Base-by-base conservation (phyloP, 2,329 filamentous ascomycete genomes). In the Verticillium isaacii region DNA sequence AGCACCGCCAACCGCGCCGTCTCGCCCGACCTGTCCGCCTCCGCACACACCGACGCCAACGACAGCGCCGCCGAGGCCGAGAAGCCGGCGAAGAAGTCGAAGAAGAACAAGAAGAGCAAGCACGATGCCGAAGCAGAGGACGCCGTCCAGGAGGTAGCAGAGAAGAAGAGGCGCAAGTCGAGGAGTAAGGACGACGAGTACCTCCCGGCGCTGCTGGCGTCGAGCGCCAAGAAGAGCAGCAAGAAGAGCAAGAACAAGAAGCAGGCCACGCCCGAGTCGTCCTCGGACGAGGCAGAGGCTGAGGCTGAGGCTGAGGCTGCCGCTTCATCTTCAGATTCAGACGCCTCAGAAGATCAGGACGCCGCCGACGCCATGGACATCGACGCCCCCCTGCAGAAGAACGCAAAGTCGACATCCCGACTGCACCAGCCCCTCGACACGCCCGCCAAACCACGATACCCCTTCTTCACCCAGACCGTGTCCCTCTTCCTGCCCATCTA, bases 401-500 rank as follows among this genome's bases (percentile, higher is more conserved):
- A 57, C 36, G 6, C 56, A 45, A 66, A 71, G 57, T 65, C 71
- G 32, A 70, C 70, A 3, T 68, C 73, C 32, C 71, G 73, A 60
- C 73, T 75, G 60, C 71, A 75, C 66, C 73, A 77, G 37, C 69
- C 72, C 54, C 71, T 77, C 61, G 73, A 77, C 59, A 57, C 67
- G 32, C 77, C 77, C 29, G 65, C 75, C 58, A 72, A 76, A 62
- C 74, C 74, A 58, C 78, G 75, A 65, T 90, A 89, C 55, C 90
- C 93, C 17, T 94, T 96, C 76, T 87, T 88, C 72, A 85, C 87
- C 32, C 89, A 94, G 70, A 92, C 89, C 25, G 85, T 92, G 52
- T 93, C 93, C 1, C 85, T 97, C 68, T 93, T 91, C 77, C 83
- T 93, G 65, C 85, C 90, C 1, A 81, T 95, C 65, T 90, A 87